A percentile compares a stretch with the other conserved stretches of the same genome.
Conservation (phyloP, 164 flowering plant species). For the Tinospora cordifolia region DNA sequence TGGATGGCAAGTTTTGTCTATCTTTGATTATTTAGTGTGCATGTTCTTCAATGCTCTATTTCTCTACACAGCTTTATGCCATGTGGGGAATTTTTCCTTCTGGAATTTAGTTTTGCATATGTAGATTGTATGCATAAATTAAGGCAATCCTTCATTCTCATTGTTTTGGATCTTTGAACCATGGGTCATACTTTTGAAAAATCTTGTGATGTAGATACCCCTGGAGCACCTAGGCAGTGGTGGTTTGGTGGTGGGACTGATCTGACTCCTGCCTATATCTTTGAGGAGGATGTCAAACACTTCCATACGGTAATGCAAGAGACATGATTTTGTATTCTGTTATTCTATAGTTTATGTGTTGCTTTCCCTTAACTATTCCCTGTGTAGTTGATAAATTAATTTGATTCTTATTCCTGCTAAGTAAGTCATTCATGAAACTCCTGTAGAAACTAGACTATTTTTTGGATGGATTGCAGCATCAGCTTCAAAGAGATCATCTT, state of each 20-base stretch:
- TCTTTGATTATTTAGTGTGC: not conserved
- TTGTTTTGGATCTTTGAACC: not conserved
- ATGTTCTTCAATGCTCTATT: not conserved
- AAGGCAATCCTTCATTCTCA: not conserved
- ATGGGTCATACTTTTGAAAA: constrained; percentile 2
- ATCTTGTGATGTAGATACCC: constrained; percentile 52
- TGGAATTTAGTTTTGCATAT: not conserved
- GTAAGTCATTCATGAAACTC: not conserved
- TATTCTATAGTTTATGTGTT: not conserved
- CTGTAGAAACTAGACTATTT: not conserved
- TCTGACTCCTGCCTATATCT: constrained; percentile 87
- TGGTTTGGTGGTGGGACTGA: constrained; percentile 99
- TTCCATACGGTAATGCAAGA: constrained; percentile 59
- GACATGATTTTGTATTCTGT: not conserved
- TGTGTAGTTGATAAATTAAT: not conserved
- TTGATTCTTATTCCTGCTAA: not conserved
- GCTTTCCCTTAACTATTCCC: not conserved
- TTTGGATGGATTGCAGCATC: constrained; percentile 3
- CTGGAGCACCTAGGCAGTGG: constrained; percentile 97
- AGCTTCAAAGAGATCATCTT: constrained; percentile 7
- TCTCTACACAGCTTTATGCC: not conserved
- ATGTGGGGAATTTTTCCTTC: not conserved
- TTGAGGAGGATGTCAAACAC: constrained; percentile 95
- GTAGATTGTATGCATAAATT: not conserved
- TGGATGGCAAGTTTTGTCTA: not conserved